These are phyloP conservation scores for Plasmodium sp. DNA, from an alignment of 169 alveolate genomes.

Conservation along the genomic window DNA sequence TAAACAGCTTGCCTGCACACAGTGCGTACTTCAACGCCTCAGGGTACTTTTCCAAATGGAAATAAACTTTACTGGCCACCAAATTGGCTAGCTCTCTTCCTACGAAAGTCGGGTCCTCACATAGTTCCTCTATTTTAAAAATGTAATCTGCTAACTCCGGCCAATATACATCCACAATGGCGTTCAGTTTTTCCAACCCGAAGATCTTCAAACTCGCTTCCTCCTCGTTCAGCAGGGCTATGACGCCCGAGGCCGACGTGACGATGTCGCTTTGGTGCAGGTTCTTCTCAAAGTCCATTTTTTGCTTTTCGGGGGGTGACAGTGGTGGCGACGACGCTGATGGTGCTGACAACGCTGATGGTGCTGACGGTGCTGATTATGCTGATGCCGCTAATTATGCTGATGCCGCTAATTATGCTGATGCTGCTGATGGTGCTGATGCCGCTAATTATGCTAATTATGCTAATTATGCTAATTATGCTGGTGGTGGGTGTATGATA, in stretches of 20 bases:
- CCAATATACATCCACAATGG: slow-evolving; percentile 87
- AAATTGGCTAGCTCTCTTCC: slow-evolving; percentile 93
- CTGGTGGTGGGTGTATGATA: not conserved
- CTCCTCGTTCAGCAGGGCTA: slow-evolving; percentile 84
- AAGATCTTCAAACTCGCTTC: slow-evolving; percentile 80
- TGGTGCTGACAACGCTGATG: not conserved
- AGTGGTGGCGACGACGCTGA: not conserved
- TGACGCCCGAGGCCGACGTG: slow-evolving; percentile 85
- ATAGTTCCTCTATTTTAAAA: slow-evolving; percentile 79
- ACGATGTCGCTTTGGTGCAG: slow-evolving; percentile 56
- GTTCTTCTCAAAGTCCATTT: slow-evolving; percentile 36
- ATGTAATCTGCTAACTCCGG: slow-evolving; percentile 88
- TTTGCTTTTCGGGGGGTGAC: not conserved
- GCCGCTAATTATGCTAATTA: too few relatives aligned
- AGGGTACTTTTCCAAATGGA: slow-evolving; percentile 94
- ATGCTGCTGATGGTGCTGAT: too few relatives aligned
- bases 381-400: too few relatives aligned
- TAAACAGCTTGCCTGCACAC: slow-evolving; percentile 93
- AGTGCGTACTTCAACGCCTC: slow-evolving; percentile 95
- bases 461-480: too few relatives aligned
- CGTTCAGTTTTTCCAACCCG: slow-evolving; percentile 84
- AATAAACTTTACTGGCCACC: slow-evolving; percentile 95
- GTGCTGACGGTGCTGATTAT: too few relatives aligned
- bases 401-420: too few relatives aligned
- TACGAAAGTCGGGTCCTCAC: slow-evolving; percentile 85